Evolutionary conservation across 2,329 filamentous ascomycete genomes (phyloP), one percentile per base, ranked within the genome.

Genomic region (Nothomitra cinnamomea): DNA sequence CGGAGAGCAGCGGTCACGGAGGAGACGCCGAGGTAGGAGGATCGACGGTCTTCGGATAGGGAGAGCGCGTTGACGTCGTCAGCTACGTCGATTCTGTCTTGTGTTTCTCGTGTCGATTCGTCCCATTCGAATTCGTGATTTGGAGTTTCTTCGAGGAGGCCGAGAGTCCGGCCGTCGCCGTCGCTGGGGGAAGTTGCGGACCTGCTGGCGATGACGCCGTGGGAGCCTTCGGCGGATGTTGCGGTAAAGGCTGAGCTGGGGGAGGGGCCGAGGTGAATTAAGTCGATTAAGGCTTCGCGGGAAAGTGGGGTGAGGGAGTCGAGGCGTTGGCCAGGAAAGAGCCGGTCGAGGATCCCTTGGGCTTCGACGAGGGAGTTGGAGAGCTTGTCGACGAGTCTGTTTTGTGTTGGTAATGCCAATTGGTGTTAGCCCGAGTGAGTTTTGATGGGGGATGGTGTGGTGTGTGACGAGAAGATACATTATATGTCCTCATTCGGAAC

Each of bases 1-100:
- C 84, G 79, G 36, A 87, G 71, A 1, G 82, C 82, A 1, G 83
- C 83, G 61, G 84, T 83, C 61, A 87, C 83, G 4, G 83, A 87
- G 0, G 83, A 87, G 15, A 84, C 80, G 1, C 83, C 83, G 2
- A 87, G 70, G 60, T 87, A 87, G 2, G 83, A 80, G 3, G 74
- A 73, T 1, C 76, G 70, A 28, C 79, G 77, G 43, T 80, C 76
- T 55, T 83, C 76, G 4, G 75, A 62, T 55, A 75, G 67, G 3
- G 81, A 85, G 1, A 86, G 69, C 0, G 80, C 81, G 62, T 85
- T 84, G 43, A 85, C 79, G 62, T 84, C 81, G 63, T 86, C 83
- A 0, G 81, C 80, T 59, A 85, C 77, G 5, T 70, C 72, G n/a
- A 76, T 76, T 52, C 81, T 72, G 3, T 75, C 68, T 54, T 80